Conservation (phyloP, 441 rosid genomes). For the Erodium trifolium region DNA sequence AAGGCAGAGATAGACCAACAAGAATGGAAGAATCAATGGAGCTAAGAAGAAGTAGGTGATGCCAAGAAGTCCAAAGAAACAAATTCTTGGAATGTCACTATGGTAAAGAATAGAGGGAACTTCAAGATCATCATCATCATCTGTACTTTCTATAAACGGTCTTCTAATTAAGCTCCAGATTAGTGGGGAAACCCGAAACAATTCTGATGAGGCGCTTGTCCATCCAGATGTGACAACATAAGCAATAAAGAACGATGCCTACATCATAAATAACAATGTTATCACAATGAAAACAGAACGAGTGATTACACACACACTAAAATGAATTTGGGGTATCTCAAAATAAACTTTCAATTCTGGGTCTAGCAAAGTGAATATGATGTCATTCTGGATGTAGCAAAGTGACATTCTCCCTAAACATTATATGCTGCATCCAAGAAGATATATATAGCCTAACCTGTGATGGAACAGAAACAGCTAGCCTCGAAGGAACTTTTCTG, state of each 20-base stretch:
- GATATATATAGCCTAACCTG: constrained; percentile 43
- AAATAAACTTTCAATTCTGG: too few species aligned
- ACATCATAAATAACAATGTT: constrained; percentile 22
- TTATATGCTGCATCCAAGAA: too few species aligned
- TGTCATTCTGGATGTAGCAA: too few species aligned
- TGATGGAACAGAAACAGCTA: constrained; percentile 85
- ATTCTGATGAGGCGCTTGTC: constrained; percentile 83
- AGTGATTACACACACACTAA: background rate
- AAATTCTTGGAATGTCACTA: constrained; percentile 71
- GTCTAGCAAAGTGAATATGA: too few species aligned
- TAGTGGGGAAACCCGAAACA: constrained; percentile 72
- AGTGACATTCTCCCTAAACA: too few species aligned
- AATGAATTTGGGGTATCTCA: too few species aligned
- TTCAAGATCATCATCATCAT: constrained; percentile 45
- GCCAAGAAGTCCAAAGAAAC: constrained; percentile 90
- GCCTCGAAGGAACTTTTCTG: constrained; percentile 54
- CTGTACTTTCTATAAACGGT: constrained; percentile 35
- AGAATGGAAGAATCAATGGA: constrained; percentile 88
- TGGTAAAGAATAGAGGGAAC: constrained; percentile 74
- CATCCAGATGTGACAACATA: constrained; percentile 98
- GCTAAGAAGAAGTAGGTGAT: constrained; percentile 89
- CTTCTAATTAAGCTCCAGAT: constrained; percentile 41
- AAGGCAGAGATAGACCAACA: constrained; percentile 69
- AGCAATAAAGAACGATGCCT: constrained; percentile 95
- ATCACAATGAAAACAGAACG: background rate